Conservation (phyloP, 2,329 filamentous ascomycete species). For the Diplocarpon rosae region DNA sequence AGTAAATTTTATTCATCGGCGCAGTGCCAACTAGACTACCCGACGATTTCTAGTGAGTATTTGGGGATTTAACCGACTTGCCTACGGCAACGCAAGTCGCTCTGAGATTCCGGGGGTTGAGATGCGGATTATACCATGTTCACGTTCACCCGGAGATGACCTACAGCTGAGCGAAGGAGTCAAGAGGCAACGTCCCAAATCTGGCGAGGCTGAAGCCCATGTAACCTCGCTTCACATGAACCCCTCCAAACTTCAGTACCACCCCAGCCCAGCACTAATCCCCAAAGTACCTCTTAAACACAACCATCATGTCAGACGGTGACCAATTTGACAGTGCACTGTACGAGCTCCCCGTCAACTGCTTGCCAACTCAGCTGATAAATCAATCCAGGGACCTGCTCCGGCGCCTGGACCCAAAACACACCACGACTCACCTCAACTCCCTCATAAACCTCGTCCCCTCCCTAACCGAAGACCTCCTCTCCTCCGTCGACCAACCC, state of each 20-base stretch:
- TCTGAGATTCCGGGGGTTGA: too few species aligned
- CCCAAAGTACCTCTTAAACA: neutral
- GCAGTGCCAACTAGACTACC: too few species aligned
- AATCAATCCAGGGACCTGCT: conserved; percentile 82
- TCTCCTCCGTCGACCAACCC: conserved; percentile 94
- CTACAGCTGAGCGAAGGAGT: too few species aligned
- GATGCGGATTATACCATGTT: too few species aligned
- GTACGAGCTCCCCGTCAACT: conserved; percentile 17
- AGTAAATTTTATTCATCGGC: too few species aligned
- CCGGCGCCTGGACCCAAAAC: conserved; percentile 89
- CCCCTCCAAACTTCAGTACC: conserved; percentile 1
- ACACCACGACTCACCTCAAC: conserved; percentile 79
- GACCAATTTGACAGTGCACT: conserved; percentile 29
- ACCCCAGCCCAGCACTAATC: too few species aligned
- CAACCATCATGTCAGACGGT: conserved; percentile 25
- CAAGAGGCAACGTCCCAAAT: too few species aligned
- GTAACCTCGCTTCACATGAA: neutral
- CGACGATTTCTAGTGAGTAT: too few species aligned
- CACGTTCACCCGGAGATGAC: too few species aligned
- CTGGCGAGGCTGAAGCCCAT: neutral
- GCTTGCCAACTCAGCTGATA: neutral
- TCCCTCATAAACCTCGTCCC: conserved; percentile 81
- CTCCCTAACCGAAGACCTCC: conserved; percentile 90
- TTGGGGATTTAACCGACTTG: too few species aligned
- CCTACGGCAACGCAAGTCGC: too few species aligned